Conservation (phyloP, 805 yeast species). For the Ogataea parapolymorpha region DNA sequence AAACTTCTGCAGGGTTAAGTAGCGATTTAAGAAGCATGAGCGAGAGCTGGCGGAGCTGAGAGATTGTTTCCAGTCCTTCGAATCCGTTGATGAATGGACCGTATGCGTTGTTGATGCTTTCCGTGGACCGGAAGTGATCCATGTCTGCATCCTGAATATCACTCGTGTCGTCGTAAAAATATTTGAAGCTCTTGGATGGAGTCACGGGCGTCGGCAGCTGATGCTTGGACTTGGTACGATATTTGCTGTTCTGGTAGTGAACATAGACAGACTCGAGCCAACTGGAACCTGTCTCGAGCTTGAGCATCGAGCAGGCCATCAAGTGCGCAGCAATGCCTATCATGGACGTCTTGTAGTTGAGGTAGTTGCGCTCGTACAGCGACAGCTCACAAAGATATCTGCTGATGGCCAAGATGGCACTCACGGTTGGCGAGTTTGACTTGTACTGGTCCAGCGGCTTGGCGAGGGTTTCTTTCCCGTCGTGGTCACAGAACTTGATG, state of each 20-base stretch:
- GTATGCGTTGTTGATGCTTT: slow-evolving; percentile 35
- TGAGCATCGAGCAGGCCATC: slow-evolving; percentile 52
- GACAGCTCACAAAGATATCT: slow-evolving; percentile 55
- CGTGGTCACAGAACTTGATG: slow-evolving; percentile 35
- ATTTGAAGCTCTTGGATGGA: slow-evolving; percentile 21
- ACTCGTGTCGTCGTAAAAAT: slow-evolving; percentile 17
- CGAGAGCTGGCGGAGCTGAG: slow-evolving; percentile 39
- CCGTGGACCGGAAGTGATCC: slow-evolving; percentile 11
- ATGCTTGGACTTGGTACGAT: slow-evolving; percentile 5
- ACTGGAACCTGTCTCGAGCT: slow-evolving; percentile 42
- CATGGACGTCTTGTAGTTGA: slow-evolving; percentile 41
- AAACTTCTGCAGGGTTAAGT: slow-evolving; percentile 47
- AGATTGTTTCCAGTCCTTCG: slow-evolving; percentile 38
- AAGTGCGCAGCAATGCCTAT: slow-evolving; percentile 51
- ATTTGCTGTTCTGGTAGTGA: slow-evolving; percentile 12
- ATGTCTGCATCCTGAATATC: slow-evolving; percentile 13
- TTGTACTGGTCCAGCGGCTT: slow-evolving; percentile 29
- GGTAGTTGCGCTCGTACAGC: slow-evolving; percentile 44
- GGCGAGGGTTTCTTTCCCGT: slow-evolving; percentile 28
- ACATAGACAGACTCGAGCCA: slow-evolving; percentile 28
- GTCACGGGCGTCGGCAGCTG: slow-evolving; percentile 27
- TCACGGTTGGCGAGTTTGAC: slow-evolving; percentile 36
- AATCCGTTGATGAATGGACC: slow-evolving; percentile 51
- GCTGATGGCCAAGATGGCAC: slow-evolving; percentile 53
- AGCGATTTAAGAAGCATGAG: slow-evolving; percentile 43